A percentile compares a stretch with the other conserved stretches of the same genome.
These are phyloP conservation scores for Dichotomocladium elegans DNA, from an alignment of 371 early-diverging fungal species.

Conservation along the genomic window DNA sequence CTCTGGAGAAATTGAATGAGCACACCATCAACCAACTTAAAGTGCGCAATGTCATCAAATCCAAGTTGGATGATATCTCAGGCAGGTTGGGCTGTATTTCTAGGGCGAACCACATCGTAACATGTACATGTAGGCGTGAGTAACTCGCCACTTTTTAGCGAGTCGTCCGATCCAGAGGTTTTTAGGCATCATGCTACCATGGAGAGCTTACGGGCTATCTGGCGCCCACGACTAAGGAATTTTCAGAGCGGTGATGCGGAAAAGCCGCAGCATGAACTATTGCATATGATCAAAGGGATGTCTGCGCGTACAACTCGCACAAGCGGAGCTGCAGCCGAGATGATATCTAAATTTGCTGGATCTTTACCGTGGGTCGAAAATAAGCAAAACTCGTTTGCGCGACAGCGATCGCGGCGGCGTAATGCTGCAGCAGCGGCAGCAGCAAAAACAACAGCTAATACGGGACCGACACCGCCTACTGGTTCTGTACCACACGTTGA, in stretches of 20 bases:
- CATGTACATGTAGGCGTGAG: conserved; percentile 12
- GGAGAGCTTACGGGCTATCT: conserved; percentile 56
- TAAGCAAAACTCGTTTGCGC: not conserved
- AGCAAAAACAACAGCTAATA: not conserved
- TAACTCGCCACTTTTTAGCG: conserved; percentile 45
- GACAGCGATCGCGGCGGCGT: not conserved
- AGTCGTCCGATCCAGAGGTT: conserved; percentile 55
- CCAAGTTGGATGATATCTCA: conserved; percentile 63
- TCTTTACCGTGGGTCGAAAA: conserved; percentile 23
- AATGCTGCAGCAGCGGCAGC: not conserved
- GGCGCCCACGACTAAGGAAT: conserved; percentile 51
- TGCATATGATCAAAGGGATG: conserved; percentile 35
- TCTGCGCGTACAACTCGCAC: conserved; percentile 34
- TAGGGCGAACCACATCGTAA: not conserved
- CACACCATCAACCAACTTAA: conserved; percentile 33
- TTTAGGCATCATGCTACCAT: conserved; percentile 56
- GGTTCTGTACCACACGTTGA: not conserved
- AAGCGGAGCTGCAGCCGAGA: conserved; percentile 41
- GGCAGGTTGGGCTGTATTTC: no score
- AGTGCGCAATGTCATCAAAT: conserved; percentile 56
- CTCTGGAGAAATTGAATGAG: conserved; percentile 39
- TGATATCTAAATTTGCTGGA: conserved; percentile 37
- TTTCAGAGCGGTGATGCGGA: conserved; percentile 9
- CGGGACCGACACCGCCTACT: not conserved
- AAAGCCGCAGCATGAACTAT: conserved; percentile 17